Conservation (phyloP, 257 asterid species). For the Solanum sitiens region DNA sequence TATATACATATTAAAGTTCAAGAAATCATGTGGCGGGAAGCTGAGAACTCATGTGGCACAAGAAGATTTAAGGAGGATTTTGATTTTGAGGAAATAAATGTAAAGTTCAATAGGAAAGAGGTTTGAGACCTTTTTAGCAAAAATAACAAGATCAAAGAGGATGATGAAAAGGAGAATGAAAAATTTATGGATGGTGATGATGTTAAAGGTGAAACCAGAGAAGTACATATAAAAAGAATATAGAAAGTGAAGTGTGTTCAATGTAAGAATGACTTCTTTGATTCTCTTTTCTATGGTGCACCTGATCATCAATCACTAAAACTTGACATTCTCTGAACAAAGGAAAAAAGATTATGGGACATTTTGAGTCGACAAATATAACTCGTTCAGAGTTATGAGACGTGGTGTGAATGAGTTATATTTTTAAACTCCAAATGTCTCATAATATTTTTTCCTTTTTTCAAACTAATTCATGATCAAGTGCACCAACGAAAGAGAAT, state of each 20-base stretch:
- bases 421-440: slow-evolving; percentile 11
- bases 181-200: background rate
- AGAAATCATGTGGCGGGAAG: background rate
- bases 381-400: no score
- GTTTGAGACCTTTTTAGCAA: slow-evolving; percentile 9
- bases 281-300: slow-evolving; percentile 7
- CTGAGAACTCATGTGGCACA: background rate
- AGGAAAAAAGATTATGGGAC: background rate
- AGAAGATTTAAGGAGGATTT: slow-evolving; percentile 10
- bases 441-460: background rate
- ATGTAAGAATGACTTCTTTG: slow-evolving; percentile 12
- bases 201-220: background rate
- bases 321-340: background rate
- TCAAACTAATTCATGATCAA: slow-evolving; percentile 1
- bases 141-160: no score
- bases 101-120: slow-evolving; percentile 16
- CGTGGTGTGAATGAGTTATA: no score
- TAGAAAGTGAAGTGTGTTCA: background rate
- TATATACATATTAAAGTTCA: no score
- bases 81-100: slow-evolving; percentile 24
- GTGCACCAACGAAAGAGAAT: slow-evolving; percentile 6
- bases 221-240: background rate
- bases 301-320: background rate
- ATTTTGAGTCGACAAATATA: background rate
- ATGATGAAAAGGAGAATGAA: background rate